Conservation (phyloP, 495 filamentous ascomycete genomes). For the Penicillium ucsense region DNA sequence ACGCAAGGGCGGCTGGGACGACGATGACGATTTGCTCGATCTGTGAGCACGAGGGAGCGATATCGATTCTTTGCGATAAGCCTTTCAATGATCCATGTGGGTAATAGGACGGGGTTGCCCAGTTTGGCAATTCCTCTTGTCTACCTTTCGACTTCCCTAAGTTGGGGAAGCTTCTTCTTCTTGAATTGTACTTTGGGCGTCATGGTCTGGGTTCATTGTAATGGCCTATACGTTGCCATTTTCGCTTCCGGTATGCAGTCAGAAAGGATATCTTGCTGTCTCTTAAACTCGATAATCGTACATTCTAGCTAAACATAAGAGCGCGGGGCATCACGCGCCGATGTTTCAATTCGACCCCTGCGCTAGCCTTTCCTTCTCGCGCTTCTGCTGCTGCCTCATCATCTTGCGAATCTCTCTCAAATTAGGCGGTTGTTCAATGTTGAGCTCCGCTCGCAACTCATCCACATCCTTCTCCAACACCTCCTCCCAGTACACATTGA, state of each 20-base stretch:
- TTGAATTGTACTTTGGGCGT: slow-evolving; percentile 10
- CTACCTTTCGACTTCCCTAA: too few species aligned
- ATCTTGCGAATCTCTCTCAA: slow-evolving; percentile 66
- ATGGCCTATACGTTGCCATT: background rate
- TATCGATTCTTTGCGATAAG: background rate
- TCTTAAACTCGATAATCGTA: slow-evolving; percentile 8
- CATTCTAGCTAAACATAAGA: background rate
- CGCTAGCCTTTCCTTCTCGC: slow-evolving; percentile 45
- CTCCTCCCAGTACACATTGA: slow-evolving; percentile 99
- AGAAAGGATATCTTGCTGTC: slow-evolving; percentile 3
- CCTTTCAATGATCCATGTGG: background rate
- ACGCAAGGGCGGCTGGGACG: slow-evolving; percentile 77
- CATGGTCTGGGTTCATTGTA: slow-evolving; percentile 1
- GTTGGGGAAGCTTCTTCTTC: background rate
- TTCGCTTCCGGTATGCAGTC: background rate
- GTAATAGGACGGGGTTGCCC: background rate
- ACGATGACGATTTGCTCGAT: slow-evolving; percentile 77
- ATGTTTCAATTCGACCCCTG: slow-evolving; percentile 11
- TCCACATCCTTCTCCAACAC: slow-evolving; percentile 77
- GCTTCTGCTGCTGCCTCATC: slow-evolving; percentile 58
- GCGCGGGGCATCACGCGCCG: too few species aligned
- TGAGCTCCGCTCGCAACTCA: slow-evolving; percentile 59
- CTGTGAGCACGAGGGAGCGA: slow-evolving; percentile 18
- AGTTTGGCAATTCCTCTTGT: background rate
- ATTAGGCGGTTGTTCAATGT: slow-evolving; percentile 85